A percentile compares a stretch with the other conserved stretches of the same genome.
Conservation (phyloP, 2,329 filamentous ascomycete species). For the Plectosphaerella plurivora region DNA sequence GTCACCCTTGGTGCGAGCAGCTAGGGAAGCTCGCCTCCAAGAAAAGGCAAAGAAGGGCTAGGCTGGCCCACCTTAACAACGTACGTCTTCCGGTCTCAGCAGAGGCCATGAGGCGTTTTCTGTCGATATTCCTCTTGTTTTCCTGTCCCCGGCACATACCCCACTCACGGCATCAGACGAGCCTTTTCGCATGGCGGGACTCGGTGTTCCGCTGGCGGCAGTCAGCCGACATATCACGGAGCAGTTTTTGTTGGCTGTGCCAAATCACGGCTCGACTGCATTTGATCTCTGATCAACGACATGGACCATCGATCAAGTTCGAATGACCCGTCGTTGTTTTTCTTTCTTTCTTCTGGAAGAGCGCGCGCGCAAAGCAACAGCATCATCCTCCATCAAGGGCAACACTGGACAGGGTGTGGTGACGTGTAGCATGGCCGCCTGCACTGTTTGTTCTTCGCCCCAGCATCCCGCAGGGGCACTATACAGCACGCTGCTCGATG, state of each 20-base stretch:
- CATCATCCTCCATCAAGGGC: neutral
- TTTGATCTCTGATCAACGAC: no score
- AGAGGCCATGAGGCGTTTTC: neutral
- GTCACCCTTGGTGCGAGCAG: slow-evolving; percentile 81
- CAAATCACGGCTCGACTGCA: no score
- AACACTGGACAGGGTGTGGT: neutral
- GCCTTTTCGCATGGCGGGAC: no score
- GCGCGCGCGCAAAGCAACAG: neutral
- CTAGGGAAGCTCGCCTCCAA: slow-evolving; percentile 77
- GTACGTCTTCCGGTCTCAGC: neutral
- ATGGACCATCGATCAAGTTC: no score
- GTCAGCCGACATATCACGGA: no score
- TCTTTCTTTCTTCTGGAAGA: neutral
- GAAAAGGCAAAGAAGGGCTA: slow-evolving; percentile 71
- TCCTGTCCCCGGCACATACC: neutral
- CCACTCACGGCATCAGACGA: no score
- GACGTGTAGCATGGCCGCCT: neutral
- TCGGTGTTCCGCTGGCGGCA: no score
- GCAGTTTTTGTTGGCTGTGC: no score
- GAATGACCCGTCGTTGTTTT: neutral
- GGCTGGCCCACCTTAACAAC: neutral
- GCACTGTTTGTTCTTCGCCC: neutral
- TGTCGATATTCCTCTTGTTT: no score
- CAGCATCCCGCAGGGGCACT: neutral
- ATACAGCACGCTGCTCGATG: neutral